These are phyloP conservation scores for Forsythia suspensa DNA, from an alignment of 257 asterid genomes.

Conservation along the genomic window DNA sequence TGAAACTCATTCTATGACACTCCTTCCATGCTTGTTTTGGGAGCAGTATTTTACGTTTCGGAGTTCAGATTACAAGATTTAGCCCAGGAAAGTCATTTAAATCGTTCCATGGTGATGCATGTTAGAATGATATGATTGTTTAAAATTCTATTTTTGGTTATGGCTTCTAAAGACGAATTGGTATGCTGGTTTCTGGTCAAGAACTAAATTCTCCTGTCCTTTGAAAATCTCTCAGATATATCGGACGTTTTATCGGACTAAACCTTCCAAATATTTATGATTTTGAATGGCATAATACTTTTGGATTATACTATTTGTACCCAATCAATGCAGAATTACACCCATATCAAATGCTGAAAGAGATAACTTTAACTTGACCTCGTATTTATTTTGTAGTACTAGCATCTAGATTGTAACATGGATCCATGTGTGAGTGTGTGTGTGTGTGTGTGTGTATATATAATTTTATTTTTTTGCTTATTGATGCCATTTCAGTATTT, in stretches of 20 bases:
- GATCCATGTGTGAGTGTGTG: not conserved
- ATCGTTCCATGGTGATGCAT: not conserved
- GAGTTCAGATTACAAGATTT: not conserved
- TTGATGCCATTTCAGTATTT: not conserved
- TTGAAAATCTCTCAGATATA: not conserved
- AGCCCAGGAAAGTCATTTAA: not conserved
- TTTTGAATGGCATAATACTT: not conserved
- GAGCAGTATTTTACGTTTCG: not conserved
- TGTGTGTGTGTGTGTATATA: not conserved
- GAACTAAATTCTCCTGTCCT: not conserved
- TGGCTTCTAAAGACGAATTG: not conserved
- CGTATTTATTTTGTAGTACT: not conserved
- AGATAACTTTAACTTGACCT: not conserved
- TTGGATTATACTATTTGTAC: not conserved
- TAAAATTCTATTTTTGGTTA: not conserved
- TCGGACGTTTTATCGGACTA: not conserved
- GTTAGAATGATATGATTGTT: not conserved
- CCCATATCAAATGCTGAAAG: not conserved
- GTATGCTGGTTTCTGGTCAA: not conserved
- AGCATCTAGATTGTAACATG: not conserved
- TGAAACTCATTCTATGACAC: slow-evolving; percentile 1
- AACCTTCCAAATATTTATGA: not conserved
- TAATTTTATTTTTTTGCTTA: not conserved
- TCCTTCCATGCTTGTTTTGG: slow-evolving; percentile 14
- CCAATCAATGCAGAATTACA: not conserved